A percentile compares a stretch with the other conserved stretches of the same genome.
These are phyloP conservation scores for Tetracladium marchalianum DNA, from an alignment of 495 filamentous ascomycete species.

Conservation along the genomic window DNA sequence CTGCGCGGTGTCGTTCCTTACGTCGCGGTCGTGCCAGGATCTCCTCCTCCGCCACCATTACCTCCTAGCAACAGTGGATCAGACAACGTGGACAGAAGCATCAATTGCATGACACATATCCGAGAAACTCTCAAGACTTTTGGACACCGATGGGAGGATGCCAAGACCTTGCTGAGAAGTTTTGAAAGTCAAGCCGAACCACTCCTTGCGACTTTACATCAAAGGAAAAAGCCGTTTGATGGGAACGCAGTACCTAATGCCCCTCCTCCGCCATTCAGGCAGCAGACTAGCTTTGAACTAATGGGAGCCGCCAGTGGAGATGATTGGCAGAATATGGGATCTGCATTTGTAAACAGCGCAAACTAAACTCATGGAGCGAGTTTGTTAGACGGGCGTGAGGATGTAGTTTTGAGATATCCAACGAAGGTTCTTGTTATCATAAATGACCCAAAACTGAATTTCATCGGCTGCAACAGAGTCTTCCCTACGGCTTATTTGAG, in stretches of 20 bases:
- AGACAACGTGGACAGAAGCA: conserved; percentile 34
- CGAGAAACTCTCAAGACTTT: conserved; percentile 33
- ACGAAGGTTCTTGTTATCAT: background rate
- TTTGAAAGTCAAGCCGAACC: conserved; percentile 27
- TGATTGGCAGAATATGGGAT: conserved; percentile 1
- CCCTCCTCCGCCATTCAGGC: conserved; percentile 5
- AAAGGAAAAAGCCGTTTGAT: conserved; percentile 13
- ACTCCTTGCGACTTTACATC: conserved; percentile 6
- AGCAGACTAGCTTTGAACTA: conserved; percentile 8
- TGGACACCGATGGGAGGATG: conserved; percentile 40
- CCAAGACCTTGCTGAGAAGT: conserved; percentile 27
- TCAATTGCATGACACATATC: conserved; percentile 33
- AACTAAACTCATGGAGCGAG: background rate
- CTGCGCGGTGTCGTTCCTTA: conserved; percentile 21
- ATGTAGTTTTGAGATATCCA: conserved; percentile 1
- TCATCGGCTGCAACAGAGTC: too few relatives aligned
- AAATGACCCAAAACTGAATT: too few relatives aligned
- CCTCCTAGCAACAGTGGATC: conserved; percentile 13
- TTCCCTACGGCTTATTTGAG: too few relatives aligned
- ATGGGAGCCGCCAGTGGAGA: background rate
- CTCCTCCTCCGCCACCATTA: conserved; percentile 18
- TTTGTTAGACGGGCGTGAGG: conserved; percentile 3
- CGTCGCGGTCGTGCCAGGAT: conserved; percentile 11
- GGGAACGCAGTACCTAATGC: conserved; percentile 9
- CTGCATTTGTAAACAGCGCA: conserved; percentile 2